phyloP scores from a whole-genome alignment of 2,329 filamentous ascomycete genomes.

The Fusarium verticillioides region DNA sequence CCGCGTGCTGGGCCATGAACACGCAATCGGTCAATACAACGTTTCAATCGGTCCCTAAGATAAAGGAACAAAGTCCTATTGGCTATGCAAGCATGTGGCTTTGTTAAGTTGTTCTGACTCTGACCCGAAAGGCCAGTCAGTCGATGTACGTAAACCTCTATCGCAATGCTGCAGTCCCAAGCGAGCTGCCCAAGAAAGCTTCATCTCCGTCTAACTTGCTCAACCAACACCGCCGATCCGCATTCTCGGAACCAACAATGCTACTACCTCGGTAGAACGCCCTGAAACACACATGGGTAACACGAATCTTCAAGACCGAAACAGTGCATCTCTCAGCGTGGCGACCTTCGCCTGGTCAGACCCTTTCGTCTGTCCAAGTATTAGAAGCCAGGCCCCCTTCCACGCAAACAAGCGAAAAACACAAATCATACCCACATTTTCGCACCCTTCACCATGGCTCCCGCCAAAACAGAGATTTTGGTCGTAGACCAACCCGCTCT shows the following conservation, averaged over 20 bases:
- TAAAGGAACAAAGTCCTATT: background rate
- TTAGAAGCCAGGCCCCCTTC: conserved; percentile 10
- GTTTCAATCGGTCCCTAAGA: fast-evolving
- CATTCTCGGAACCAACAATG: background rate
- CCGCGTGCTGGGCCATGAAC: fast-evolving
- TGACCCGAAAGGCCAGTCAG: background rate
- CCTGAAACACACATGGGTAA: background rate
- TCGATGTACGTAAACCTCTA: too few relatives aligned
- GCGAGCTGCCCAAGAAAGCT: background rate
- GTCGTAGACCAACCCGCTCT: background rate
- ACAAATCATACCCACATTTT: background rate
- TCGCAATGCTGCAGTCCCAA: background rate
- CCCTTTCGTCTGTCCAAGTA: background rate
- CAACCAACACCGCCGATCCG: background rate
- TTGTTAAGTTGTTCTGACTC: too few relatives aligned
- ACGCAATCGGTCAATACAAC: background rate
- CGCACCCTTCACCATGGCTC: conserved; percentile 6
- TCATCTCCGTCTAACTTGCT: background rate
- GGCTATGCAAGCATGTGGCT: too few relatives aligned
- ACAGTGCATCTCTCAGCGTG: background rate
- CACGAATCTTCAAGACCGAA: fast-evolving
- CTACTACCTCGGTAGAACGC: background rate
- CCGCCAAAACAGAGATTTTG: background rate
- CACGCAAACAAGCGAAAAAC: background rate
- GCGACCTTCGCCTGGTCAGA: background rate